phyloP scores from a whole-genome alignment of 2,329 filamentous ascomycete genomes.

The Trichophyton benhamiae region DNA sequence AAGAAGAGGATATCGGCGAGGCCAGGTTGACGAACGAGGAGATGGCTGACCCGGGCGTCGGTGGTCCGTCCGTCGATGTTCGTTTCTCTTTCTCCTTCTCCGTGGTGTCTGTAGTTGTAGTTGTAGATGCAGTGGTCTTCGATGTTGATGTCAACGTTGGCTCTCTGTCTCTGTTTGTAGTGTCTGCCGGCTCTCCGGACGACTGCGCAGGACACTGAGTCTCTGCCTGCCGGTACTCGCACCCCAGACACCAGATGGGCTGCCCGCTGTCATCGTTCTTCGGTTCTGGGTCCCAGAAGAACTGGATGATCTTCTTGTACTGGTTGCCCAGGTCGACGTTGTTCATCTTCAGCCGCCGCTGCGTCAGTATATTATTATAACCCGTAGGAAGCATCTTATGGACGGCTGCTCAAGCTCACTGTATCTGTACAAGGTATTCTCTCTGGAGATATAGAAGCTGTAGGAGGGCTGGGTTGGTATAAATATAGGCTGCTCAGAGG shows the following conservation, averaged over 20 bases:
- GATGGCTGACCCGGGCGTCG: background rate
- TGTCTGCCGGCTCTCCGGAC: background rate
- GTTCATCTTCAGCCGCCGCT: constrained; percentile 36
- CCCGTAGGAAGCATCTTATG: too few relatives aligned
- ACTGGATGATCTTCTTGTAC: constrained; percentile 72
- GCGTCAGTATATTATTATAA: background rate
- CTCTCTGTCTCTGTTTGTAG: background rate
- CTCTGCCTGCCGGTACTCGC: constrained; percentile 36
- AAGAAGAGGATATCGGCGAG: background rate
- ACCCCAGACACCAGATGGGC: constrained; percentile 74
- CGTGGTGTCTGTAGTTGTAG: too few relatives aligned
- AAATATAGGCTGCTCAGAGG: background rate
- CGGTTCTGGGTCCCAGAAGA: constrained; percentile 84
- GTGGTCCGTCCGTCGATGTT: background rate
- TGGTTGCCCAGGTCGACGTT: constrained; percentile 50
- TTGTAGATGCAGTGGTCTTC: background rate
- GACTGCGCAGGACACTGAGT: background rate
- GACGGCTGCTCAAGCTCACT: too few relatives aligned
- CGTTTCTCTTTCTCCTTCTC: background rate
- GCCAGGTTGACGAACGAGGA: background rate
- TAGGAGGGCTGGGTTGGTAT: background rate
- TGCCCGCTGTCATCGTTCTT: constrained; percentile 59
- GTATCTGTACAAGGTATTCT: background rate
- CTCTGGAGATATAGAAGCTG: background rate
- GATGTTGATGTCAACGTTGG: background rate